phyloP scores from a whole-genome alignment of 192 early-diverging fungal species.

The Linnemannia zychae region DNA sequence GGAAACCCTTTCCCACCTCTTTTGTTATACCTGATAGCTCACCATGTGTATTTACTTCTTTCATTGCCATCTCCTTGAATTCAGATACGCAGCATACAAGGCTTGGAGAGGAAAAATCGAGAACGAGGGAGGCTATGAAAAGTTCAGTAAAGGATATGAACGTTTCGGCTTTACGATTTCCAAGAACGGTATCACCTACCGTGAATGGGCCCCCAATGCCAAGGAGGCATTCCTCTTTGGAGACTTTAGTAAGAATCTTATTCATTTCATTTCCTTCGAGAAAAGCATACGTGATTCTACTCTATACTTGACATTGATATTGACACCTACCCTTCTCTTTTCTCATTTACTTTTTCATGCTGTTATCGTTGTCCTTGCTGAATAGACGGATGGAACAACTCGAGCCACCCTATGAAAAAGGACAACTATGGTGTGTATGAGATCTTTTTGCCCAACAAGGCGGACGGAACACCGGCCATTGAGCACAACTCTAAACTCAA shows the following conservation, averaged over 20 bases:
- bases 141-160: constrained; percentile 87
- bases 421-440: constrained; percentile 91
- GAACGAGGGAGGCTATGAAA: constrained; percentile 85
- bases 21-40: neutral
- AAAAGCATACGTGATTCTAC: neutral
- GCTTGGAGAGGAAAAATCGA: constrained; percentile 80
- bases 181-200: constrained; percentile 76
- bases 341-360: neutral
- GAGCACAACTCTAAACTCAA: constrained; percentile 92
- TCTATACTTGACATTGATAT: neutral
- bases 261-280: neutral
- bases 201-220: constrained; percentile 96
- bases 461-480: constrained; percentile 76
- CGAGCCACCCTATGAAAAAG: constrained; percentile 81
- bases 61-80: neutral
- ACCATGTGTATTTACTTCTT: neutral
- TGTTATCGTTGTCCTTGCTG: neutral
- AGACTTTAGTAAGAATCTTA: constrained; percentile 85
- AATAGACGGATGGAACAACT: constrained; percentile 87
- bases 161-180: constrained; percentile 83
- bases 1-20: neutral
- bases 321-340: neutral
- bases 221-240: constrained; percentile 87
- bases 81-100: constrained; percentile 69
- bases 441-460: constrained; percentile 73